Evolutionary conservation across 169 alveolate genomes (phyloP).

Genomic region (Plasmodium vivax): DNA sequence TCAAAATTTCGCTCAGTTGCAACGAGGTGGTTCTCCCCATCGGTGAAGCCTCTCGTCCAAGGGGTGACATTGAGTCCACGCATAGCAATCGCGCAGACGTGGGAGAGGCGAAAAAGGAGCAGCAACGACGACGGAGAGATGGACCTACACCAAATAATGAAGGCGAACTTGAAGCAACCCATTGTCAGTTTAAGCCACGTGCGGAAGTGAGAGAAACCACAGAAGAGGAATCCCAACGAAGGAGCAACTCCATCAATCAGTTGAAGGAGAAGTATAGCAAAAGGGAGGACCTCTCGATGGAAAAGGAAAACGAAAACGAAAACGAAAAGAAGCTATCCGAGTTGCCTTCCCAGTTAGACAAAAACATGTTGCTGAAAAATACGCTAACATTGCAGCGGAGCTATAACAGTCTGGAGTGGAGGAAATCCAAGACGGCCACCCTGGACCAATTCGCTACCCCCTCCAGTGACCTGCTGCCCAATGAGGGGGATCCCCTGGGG

Average conservation of each 20-base stretch:
- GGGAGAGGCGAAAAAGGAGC: neutral
- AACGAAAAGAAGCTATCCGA: neutral
- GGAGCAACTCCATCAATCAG: neutral
- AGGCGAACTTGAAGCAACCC: neutral
- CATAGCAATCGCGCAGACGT: neutral
- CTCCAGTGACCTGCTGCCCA: neutral
- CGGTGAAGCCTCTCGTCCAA: neutral
- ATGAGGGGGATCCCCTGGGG: neutral
- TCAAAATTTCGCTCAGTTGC: conserved; percentile 38
- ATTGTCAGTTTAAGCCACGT: neutral
- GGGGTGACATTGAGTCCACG: neutral
- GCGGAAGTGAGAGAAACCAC: neutral
- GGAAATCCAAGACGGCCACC: conserved; percentile 14
- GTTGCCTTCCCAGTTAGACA: neutral
- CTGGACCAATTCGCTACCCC: neutral
- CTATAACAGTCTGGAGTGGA: conserved; percentile 3
- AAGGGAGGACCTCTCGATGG: neutral
- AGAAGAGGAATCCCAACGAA: neutral
- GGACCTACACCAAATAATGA: neutral
- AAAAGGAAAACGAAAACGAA: neutral
- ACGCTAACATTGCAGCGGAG: conserved; percentile 5
- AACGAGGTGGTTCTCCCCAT: conserved; percentile 4
- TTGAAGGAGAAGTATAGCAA: neutral
- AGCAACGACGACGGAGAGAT: neutral
- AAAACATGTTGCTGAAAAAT: conserved; percentile 24